Base-by-base conservation (phyloP, 1,284 basidiomycete genomes). In the Ceratobasidium sp. region DNA sequence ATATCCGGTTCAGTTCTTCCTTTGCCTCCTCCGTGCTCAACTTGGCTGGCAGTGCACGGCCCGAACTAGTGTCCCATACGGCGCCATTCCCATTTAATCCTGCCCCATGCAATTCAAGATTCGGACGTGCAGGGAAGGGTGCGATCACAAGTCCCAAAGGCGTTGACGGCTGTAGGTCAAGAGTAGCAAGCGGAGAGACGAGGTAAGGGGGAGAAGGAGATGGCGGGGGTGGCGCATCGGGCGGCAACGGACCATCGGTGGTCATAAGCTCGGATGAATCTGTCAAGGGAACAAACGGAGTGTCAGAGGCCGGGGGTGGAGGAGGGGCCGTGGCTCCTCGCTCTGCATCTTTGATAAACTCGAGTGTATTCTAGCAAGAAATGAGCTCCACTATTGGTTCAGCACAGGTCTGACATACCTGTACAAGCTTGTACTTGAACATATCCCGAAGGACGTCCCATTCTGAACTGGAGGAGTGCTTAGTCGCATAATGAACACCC, bases 371-470 rank as follows among this genome's bases (percentile, higher is more conserved):
- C 88, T 89, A 76, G 27, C 27, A 67, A 71, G 70, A 69, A 57
- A 33, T 59, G 49, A 23, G 73, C 60, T n/a, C 71, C 19, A 11
- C 74, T 69, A 47, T 73, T 71, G 44, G 70, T 64, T 16, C 67
- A 56, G 6, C 75, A 62, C 60, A 16, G 73, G 69, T 42, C 52
- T 53, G 56, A 71, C 77, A 33, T 71, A 89, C 90, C 80, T 89
- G 78, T 73, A 81, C 77, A 5, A 92, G 79, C 75, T 86, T 89
- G 75, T 83, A 77, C 75, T 90, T 91, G 75, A 93, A 84, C 68
- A 86, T 84, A 73, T 89, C 82, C 50, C 88, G 84, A 29, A 95
- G 81, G 29, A 82, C 79, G 13, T 82, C 76, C 93, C 93, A 95
- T 76, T 91, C 88, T 73, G 82, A 80, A 74, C 91, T 93, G 58